phyloP scores from a whole-genome alignment of 208 protist species.

The Wallacemonas collosoma region DNA sequence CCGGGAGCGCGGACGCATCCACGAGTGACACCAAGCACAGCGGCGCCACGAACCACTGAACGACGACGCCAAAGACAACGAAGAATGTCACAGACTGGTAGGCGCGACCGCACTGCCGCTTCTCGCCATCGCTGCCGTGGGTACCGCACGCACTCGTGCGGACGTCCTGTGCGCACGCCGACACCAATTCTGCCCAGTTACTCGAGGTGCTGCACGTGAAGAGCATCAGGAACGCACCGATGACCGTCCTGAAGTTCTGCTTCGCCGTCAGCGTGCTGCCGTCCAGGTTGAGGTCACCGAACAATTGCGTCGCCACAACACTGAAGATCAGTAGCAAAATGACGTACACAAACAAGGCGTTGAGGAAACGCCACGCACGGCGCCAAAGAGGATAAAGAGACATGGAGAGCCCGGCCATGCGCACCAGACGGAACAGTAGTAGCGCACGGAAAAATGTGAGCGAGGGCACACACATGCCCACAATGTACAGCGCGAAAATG shows the following conservation, averaged over 20 bases:
- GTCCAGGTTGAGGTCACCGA: conserved; percentile 40
- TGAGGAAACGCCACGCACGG: conserved; percentile 22
- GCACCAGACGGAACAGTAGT: conserved; percentile 42
- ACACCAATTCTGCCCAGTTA: conserved; percentile 41
- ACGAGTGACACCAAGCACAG: conserved; percentile 18
- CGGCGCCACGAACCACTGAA: neutral
- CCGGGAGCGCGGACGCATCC: neutral
- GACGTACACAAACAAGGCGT: conserved; percentile 32
- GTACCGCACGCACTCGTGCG: neutral
- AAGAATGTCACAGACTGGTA: conserved; percentile 37
- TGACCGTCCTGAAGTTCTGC: conserved; percentile 63
- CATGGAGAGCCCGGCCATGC: conserved; percentile 23
- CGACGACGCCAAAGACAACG: conserved; percentile 11
- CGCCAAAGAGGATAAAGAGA: conserved; percentile 29
- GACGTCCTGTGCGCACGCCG: conserved; percentile 23
- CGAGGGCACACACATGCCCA: conserved; percentile 18
- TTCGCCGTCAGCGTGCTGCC: conserved; percentile 37
- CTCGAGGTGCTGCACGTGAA: conserved; percentile 57
- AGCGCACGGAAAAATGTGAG: conserved; percentile 42
- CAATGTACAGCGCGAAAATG: conserved; percentile 35
- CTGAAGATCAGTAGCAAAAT: conserved; percentile 51
- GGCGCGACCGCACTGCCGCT: neutral
- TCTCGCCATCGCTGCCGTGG: neutral
- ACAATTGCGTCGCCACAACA: conserved; percentile 46
- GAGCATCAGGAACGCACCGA: conserved; percentile 50